These are phyloP conservation scores for Populus tomentosa DNA, from an alignment of 441 rosid species.

Conservation along the genomic window DNA sequence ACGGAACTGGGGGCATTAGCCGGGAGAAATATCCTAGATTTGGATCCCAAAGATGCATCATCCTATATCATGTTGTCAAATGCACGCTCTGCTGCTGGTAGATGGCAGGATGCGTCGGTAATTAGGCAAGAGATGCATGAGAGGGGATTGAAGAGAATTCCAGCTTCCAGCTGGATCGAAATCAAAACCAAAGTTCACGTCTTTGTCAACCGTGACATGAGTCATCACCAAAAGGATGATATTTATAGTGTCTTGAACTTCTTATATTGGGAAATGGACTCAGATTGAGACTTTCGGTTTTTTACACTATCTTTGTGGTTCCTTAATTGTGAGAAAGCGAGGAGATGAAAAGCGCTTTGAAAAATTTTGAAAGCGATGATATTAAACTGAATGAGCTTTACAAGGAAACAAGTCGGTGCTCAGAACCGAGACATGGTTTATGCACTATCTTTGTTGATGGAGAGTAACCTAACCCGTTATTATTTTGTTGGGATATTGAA, in stretches of 20 bases:
- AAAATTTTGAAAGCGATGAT: no score
- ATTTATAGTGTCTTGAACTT: constrained; percentile 34
- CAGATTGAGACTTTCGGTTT: constrained; percentile 24
- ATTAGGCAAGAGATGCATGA: constrained; percentile 58
- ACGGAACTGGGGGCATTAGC: constrained; percentile 46
- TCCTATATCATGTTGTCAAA: constrained; percentile 82
- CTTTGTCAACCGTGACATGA: constrained; percentile 46
- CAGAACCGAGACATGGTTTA: no score
- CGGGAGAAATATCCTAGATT: constrained; percentile 46
- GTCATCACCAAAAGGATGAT: constrained; percentile 45
- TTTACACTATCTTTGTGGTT: no score
- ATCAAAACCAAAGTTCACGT: constrained; percentile 45
- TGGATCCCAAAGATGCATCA: constrained; percentile 72
- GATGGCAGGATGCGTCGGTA: constrained; percentile 50
- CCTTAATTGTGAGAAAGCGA: not conserved
- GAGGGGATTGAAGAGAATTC: constrained; percentile 49
- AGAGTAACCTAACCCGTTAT: no score
- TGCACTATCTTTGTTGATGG: no score
- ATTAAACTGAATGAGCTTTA: not conserved
- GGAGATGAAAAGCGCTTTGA: no score
- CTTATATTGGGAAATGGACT: constrained; percentile 29
- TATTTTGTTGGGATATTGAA: no score
- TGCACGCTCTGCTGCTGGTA: constrained; percentile 60
- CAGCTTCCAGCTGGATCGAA: constrained; percentile 87
- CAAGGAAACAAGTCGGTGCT: not conserved